Base-by-base conservation (phyloP, 345 rosid genomes). In the Eucalyptus erythrocorys region DNA sequence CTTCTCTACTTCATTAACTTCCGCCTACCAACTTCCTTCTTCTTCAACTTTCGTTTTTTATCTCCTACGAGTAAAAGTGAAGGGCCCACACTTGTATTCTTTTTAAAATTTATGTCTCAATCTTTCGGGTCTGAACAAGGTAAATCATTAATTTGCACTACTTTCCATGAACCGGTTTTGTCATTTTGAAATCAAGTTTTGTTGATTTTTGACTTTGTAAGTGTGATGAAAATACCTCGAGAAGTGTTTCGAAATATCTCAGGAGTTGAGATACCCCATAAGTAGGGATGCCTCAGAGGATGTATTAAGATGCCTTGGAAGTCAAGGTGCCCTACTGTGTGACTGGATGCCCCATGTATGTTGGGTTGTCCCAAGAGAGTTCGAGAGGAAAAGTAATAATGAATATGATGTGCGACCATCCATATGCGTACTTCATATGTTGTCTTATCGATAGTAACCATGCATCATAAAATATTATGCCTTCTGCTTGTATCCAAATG, bases 331-430 rank as follows among this genome's bases (percentile, higher is more conserved):
- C 61, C 30, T 22, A 21, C 13, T 53, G 0, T 55, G 3, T 22
- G 11, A 24, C 61, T 22, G 17, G 27, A 55, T 4, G 17, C 61
- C 3, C 0, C 27, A 24, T 24, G 27, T n/a, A n/a, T 55, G 59
- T 3, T 5, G 1, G 5, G 61, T 22, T 55, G 61, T 30, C 7
- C 6, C 1, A 0, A 24, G 61, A 55, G 61, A 22, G 61, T 24
- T 55, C 27, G 0, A 9, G 1, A 55, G 27, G 30, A 55, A 24
- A 55, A 8, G 61, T 55, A 55, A 22, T 55, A 4, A 24, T 53
- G 17, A 53, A 55, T 24, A 55, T 24, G 24, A 24, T 4, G 12
- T 30, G 24, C 24, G 61, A 55, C 27, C 6, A 24, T 55, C 30
- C 1, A 0, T 22, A 24, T 55, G 61, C 1, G 13, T 24, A 55